Evolutionary conservation across 2,329 filamentous ascomycete genomes (phyloP).

Genomic region (Paraconiothyrium brasiliense): DNA sequence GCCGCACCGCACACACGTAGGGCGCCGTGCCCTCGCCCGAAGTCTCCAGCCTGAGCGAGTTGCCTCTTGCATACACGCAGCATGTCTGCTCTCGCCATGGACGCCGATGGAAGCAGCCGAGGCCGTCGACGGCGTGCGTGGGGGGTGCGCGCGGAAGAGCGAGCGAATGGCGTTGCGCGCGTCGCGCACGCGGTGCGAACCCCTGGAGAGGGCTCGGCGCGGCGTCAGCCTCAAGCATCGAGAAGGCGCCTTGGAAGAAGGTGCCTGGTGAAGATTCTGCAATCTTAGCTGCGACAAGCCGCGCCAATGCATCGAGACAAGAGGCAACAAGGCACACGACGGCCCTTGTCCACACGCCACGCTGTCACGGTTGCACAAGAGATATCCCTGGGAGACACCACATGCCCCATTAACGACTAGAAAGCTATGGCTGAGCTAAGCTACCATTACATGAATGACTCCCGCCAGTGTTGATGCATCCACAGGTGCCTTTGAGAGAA

Average conservation of each 20-base stretch:
- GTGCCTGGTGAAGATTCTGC: slow-evolving; percentile 6
- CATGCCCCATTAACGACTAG: slow-evolving; percentile 5
- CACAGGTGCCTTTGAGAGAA: background rate
- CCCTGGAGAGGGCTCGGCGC: background rate
- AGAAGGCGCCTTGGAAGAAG: slow-evolving; percentile 5
- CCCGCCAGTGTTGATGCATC: background rate
- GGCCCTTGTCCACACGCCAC: background rate
- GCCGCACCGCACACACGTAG: background rate
- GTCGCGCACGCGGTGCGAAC: slow-evolving; percentile 4
- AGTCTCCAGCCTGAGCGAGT: background rate
- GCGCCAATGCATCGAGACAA: background rate
- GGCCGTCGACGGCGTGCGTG: slow-evolving; percentile 2
- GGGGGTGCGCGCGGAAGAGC: background rate
- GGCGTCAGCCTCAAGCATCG: slow-evolving; percentile 10
- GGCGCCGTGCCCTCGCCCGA: background rate
- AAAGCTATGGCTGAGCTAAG: slow-evolving; percentile 15
- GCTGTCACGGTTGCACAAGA: background rate
- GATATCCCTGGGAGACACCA: background rate
- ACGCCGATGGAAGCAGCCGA: background rate
- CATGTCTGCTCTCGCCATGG: background rate
- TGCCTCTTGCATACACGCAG: slow-evolving; percentile 1
- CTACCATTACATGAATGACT: slow-evolving; percentile 19
- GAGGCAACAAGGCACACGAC: slow-evolving; percentile 10
- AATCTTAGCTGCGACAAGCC: slow-evolving; percentile 10
- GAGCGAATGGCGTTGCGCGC: slow-evolving; percentile 2